Evolutionary conservation across 306 rosid genomes (phyloP).

Genomic region (Castanospermum australe): DNA sequence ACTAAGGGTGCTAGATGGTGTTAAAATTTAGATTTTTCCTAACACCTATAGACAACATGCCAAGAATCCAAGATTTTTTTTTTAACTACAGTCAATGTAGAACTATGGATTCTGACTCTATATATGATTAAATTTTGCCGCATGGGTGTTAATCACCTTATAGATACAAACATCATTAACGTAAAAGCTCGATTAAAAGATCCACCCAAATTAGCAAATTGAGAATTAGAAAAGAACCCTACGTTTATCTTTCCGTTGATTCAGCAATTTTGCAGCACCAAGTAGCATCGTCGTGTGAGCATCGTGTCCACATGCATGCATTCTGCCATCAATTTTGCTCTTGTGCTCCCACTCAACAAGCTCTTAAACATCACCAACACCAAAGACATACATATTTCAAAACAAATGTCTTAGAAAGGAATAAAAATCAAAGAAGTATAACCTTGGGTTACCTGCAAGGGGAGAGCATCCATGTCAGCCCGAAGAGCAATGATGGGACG

Average conservation of each 20-base stretch:
- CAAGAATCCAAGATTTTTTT: background rate
- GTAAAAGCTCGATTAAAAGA: background rate
- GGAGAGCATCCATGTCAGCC: slow-evolving; percentile 51
- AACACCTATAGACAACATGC: background rate
- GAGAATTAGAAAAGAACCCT: slow-evolving; percentile 43
- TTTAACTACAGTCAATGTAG: background rate
- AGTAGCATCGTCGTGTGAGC: slow-evolving; percentile 79
- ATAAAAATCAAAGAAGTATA: background rate
- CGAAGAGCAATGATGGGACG: slow-evolving; percentile 44
- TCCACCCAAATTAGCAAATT: background rate
- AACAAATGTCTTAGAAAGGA: slow-evolving; percentile 24
- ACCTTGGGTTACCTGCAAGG: slow-evolving; percentile 35
- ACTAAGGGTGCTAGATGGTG: background rate
- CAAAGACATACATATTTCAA: background rate
- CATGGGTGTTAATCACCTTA: background rate
- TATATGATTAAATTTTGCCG: background rate
- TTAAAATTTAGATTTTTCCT: background rate
- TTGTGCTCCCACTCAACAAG: slow-evolving; percentile 76
- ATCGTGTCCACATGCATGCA: slow-evolving; percentile 86
- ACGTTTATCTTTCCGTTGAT: slow-evolving; percentile 47
- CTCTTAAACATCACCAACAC: slow-evolving; percentile 50
- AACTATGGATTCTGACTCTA: background rate
- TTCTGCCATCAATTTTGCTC: slow-evolving; percentile 70
- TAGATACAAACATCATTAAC: background rate
- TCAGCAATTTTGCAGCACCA: slow-evolving; percentile 74